Base-by-base conservation (phyloP, 805 yeast genomes). In the Candida pini region DNA sequence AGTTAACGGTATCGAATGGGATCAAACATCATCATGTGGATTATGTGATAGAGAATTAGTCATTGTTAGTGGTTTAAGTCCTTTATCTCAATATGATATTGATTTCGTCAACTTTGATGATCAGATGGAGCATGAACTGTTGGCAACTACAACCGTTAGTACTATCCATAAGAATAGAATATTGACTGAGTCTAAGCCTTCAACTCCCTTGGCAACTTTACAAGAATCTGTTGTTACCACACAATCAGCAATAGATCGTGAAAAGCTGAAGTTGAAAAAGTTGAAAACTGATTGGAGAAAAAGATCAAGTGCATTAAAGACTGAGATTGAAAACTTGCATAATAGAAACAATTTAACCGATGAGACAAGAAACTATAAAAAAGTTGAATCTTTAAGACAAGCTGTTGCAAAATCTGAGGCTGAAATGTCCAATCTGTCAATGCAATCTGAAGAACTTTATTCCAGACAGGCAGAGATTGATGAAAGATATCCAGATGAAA, bases 1-100 rank as follows among this genome's bases (percentile, higher is more conserved):
- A 35, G 85, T 81, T 4, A 80, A 81, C 47, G 86, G 85, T 16
- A 69, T 80, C 16, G 66, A 73, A 10, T 81, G 88, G 88, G 71
- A 77, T 18, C 85, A 78, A 48, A 75, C 76, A 2, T 66, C 77
- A 0, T 64, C 73, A 25, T 76, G 76, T 30, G 62, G 64, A 12
- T 51, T 63, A 13, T 60, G 61, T 16, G 68, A 68, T 21, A 71
- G 71, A 29, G 73, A 71, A 34, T 60, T 69, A 33, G 66, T 77
- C n/a, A 68, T 77, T 2, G 75, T 81, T 13, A 71, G 76, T 44
- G 87, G 87, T 0, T 58, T 81, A 25, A 74, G 79, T 20, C 84
- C 86, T 2, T 52, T 69, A 14, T 73, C 81, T 9, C 80, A 78
- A 40, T 81, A 80, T 42, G 81, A 76, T 41, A 66, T 81, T 32